Base-by-base conservation (phyloP, 768 basidiomycete species). In the Mycena rosella region DNA sequence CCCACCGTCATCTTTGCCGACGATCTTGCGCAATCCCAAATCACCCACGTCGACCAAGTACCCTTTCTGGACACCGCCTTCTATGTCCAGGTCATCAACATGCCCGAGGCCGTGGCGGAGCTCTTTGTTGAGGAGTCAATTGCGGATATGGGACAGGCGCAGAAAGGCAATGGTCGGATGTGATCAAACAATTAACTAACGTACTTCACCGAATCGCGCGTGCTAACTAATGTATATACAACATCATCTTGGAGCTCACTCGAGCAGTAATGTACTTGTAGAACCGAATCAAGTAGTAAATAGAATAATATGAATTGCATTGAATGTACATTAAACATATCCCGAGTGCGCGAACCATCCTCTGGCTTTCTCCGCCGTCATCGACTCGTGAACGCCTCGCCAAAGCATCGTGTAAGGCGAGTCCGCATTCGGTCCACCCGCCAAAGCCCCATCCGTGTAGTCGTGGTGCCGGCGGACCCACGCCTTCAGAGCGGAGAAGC, bases 321-420 rank as follows among this genome's bases (percentile, higher is more conserved):
- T 44, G 42, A 44, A 44, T 44, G 14, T 40, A 20, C 42, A 44
- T 44, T 24, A 62, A 44, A 76, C 57, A 66, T 78, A 78, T 58
- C 73, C 75, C 59, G 67, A 72, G 51, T 78, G 61, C n/a, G 55
- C 24, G 63, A 66, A 79, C 78, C 76, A 79, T n/a, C 78, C 78
- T 29, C 58, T 30, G 52, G 67, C 72, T 51, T 79, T 73, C 51
- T 65, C 64, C 32, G 70, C 67, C 63, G 74, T 76, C n/a, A 75
- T 68, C 44, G 69, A 54, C 42, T 48, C 55, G 60, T 67, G 77
- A 22, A 78, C 76, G 63, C 74, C 74, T 40, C 75, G 67, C 71
- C 74, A 73, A 44, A 78, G 64, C 63, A 78, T 60, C 10, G 29
- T 40, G 64, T 74, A 74, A 20, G 69, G 74, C 20, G 52, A 53